A percentile compares a stretch with the other conserved stretches of the same genome.
Evolutionary conservation across 306 rosid species (phyloP).

Genomic region (Hylodesmum podocarpum): DNA sequence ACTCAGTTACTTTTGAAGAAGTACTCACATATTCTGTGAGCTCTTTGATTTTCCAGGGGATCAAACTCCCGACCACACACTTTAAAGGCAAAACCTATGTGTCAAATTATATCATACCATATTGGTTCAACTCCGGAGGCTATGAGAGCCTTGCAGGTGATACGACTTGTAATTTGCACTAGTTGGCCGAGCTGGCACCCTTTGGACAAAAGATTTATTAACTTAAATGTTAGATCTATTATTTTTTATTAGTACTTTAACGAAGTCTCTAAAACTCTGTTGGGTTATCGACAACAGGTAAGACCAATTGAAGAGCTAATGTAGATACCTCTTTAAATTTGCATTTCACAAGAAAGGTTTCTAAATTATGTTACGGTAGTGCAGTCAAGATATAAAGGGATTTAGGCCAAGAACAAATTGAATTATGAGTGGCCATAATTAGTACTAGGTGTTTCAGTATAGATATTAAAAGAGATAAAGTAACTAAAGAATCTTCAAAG

Average conservation of each 20-base stretch:
- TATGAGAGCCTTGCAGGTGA: no score
- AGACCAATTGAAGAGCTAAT: not conserved
- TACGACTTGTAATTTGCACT: no score
- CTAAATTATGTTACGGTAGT: not conserved
- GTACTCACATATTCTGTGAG: no score
- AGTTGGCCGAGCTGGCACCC: no score
- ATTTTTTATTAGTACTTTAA: not conserved
- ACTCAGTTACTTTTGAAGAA: no score
- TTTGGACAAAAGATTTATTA: not conserved
- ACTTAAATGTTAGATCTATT: not conserved
- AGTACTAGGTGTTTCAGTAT: not conserved
- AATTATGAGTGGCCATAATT: not conserved
- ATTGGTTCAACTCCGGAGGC: no score
- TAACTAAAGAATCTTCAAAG: not conserved
- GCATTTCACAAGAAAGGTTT: not conserved
- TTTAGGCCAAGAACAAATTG: not conserved
- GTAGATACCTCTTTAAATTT: not conserved
- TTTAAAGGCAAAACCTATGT: no score
- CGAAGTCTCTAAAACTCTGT: not conserved
- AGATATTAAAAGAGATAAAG: not conserved
- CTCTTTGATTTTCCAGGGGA: no score
- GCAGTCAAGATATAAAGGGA: not conserved
- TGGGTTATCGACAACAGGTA: not conserved
- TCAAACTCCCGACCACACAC: no score
- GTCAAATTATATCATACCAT: no score